Evolutionary conservation across 2,329 filamentous ascomycete species (phyloP), one percentile per base, ranked within the genome.

Genomic region (Coleophoma eucalyptorum): DNA sequence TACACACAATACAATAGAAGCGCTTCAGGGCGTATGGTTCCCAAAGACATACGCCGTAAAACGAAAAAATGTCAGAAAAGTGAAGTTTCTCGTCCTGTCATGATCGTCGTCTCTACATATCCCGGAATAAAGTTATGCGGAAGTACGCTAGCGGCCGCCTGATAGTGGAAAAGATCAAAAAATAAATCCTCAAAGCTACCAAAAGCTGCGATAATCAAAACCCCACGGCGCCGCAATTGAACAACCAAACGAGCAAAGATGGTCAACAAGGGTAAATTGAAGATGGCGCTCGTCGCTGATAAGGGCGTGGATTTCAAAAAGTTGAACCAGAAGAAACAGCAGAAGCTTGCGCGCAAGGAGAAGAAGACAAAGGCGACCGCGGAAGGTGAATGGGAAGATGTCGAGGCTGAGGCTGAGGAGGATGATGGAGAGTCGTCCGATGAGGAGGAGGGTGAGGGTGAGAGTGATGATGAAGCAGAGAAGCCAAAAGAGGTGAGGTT

Each of bases 231-330:
- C 26, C 42, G 26, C n/a, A 26, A 44, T 44, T 44, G 42, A 16
- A 26, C 26, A 5, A 26, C 26, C 6, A 26, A 26, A 44, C 42
- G 26, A 12, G 42, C 12, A 26, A 64, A 52, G 38, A 67, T 67
- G 65, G 60, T 64, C 48, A 65, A 55, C 26, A 70, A 71, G 62
- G 61, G 66, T 51, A 79, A 76, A 57, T 68, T 83, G 49, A 78
- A 76, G 65, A 67, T 76, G 64, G 79, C 79, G 10, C 67, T 83
- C 15, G 73, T 72, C 43, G 76, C 76, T 38, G 76, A 83, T 46
- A 80, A 82, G 64, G 75, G 77, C 42, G 65, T 68, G 13, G 78
- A 83, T 53, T 77, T 76, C 44, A 69, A 75, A 57, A 79, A 79
- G 54, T 59, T 65, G 50, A 55, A 66, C 46, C 61, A 67, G 47